Evolutionary conservation across 768 basidiomycete species (phyloP), one percentile per base, ranked within the genome.

Genomic region (Pulveroboletus ravenelii): DNA sequence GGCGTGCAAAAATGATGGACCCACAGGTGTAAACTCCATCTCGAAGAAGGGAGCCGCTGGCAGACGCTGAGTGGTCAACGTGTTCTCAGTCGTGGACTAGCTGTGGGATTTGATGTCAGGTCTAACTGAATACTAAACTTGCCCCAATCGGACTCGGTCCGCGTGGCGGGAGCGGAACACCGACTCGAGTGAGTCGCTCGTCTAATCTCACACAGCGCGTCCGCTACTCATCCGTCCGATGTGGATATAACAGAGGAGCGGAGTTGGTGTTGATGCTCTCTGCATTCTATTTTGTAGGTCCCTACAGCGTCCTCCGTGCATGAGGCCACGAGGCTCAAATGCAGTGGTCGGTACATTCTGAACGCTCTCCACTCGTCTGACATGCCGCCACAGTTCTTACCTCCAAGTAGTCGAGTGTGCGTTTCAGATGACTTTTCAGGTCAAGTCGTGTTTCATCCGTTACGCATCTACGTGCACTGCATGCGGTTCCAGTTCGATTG

Each of bases 11-110:
- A 6, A 14, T 6, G 14, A 40, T 14, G 65, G 61, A 69, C 66
- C 63, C 54, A 69, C 66, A 49, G 55, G 56, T 12, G 48, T 45
- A 59, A 58, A 69, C 14, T 69, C 61, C 67, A 67, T 69, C 37
- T 17, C 25, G 23, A 14, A 6, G 34, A 20, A 25, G n/a, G 0
- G 27, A 18, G 41, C 13, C 51, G 46, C 34, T 44, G 52, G n/a
- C 41, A 29, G 31, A 27, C 25, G 25, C 25, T 27, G 25, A 27
- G 25, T 27, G 6, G 25, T 39, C 55, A 65, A 63, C 63, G 64
- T 53, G 61, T 47, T 57, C 25, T 39, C 31, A 27, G 25, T 27
- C 20, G 39, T 36, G 15, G 1, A 6, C 17, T 44, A 14, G 54
- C 64, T 55, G 61, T 58, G 61, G 27, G 23, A 29, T n/a, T 1